Base-by-base conservation (phyloP, 108 stramenopile genomes). In the Nitzschia putrida region DNA sequence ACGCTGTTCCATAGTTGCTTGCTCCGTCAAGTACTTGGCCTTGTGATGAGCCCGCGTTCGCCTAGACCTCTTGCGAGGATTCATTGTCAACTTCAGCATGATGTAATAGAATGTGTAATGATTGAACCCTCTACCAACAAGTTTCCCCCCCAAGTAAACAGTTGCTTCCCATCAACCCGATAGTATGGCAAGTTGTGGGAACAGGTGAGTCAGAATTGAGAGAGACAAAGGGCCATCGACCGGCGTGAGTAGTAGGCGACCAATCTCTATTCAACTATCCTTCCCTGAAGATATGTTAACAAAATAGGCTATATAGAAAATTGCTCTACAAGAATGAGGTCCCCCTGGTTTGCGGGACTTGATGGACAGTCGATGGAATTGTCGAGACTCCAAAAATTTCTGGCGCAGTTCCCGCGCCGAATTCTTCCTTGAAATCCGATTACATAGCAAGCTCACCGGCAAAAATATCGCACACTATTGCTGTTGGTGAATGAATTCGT, bases 51-150 rank as follows among this genome's bases (percentile, higher is more conserved):
- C 38, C 34, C 76, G 76, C 53, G 66, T 52, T 12, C 74, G 57
- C 61, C 61, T 83, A 12, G 82, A 72, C 45, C 77, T 50, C 53
- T 77, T 78, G 40, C 84, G 51, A 20, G 84, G 80, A 56, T 74
- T 85, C 84, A 85, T 85, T 23, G 79, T 85, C 20, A 85, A 68
- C 51, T 85, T 85, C 47, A 85, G 50, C 77, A 85, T 85, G 60
- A 51, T 81, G 25, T 5, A 45, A 40, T 34, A 34, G 29, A 59
- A 13, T 50, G 47, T 41, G 47, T 61, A n/a, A 26, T 25, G 21
- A 40, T 59, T 14, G 22, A 16, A 55, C 16, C n/a, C 37, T 39
- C 57, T 39, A 59, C 14, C 37, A 16, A 39, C 37, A 16, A 39
- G 14, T n/a, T 59, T 39, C 20, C 57, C 61, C 61, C 58, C 61